Evolutionary conservation across 116 monocot genomes (phyloP).

Genomic region (Posidonia oceanica): DNA sequence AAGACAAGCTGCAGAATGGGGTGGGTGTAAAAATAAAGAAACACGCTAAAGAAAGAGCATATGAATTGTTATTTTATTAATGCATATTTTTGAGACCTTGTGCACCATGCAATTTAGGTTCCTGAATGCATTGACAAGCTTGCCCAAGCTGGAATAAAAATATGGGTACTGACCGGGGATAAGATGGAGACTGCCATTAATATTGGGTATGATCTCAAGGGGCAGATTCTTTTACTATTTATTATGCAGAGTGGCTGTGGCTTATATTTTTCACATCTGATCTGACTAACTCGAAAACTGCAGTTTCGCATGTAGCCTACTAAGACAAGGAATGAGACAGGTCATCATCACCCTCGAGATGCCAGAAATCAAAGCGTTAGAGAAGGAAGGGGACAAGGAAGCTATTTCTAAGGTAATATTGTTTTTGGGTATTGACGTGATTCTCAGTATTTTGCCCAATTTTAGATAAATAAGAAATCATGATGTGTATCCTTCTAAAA

Average conservation of each 20-base stretch:
- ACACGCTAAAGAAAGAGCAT: background rate
- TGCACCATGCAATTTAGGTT: slow-evolving; percentile 24
- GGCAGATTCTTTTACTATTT: background rate
- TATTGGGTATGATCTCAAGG: slow-evolving; percentile 30
- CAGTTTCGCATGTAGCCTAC: slow-evolving; percentile 52
- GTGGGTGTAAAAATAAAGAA: slow-evolving; percentile 18
- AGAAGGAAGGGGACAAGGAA: slow-evolving; percentile 48
- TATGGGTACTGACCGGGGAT: slow-evolving; percentile 61
- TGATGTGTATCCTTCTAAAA: background rate
- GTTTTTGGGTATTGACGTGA: background rate
- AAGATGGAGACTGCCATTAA: slow-evolving; percentile 68
- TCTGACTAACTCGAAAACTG: background rate
- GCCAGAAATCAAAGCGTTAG: slow-evolving; percentile 32
- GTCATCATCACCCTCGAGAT: slow-evolving; percentile 47
- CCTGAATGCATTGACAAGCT: slow-evolving; percentile 63
- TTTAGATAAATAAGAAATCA: background rate
- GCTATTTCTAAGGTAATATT: slow-evolving; percentile 31
- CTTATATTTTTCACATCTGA: background rate
- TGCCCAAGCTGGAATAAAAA: slow-evolving; percentile 50
- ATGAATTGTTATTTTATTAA: background rate
- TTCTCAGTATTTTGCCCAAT: background rate
- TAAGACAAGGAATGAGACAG: slow-evolving; percentile 62
- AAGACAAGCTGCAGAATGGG: slow-evolving; percentile 89
- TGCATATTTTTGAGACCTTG: background rate
- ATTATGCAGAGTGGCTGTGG: background rate